A percentile compares a stretch with the other conserved stretches of the same genome.
Evolutionary conservation across 148 eudicot species (phyloP).

Genomic region (Rhododendron ferrugineum): DNA sequence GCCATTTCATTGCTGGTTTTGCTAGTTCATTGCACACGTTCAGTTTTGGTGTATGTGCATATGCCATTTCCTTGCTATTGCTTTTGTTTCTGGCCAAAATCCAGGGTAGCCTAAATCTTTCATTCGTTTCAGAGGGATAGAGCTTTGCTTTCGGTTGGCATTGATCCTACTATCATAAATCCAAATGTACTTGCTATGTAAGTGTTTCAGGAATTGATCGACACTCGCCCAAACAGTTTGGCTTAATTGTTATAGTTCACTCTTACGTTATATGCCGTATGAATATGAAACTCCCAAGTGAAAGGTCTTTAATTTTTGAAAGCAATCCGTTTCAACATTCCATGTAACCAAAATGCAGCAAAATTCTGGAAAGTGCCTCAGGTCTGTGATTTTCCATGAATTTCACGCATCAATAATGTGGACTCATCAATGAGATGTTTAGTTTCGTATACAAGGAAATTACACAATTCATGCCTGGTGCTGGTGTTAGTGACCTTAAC

Average conservation of each 20-base stretch:
- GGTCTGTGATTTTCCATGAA: slow-evolving; percentile 37
- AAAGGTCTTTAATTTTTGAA: not conserved
- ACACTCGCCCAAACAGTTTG: not conserved
- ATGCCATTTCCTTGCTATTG: too few species aligned
- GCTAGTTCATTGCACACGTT: too few species aligned
- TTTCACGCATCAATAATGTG: slow-evolving; percentile 47
- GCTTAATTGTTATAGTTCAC: not conserved
- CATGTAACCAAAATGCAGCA: not conserved
- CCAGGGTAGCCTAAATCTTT: too few species aligned
- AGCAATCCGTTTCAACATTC: not conserved
- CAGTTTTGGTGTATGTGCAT: too few species aligned
- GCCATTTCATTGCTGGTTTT: too few species aligned
- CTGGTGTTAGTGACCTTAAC: slow-evolving; percentile 42
- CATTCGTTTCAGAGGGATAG: too few species aligned
- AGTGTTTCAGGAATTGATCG: not conserved
- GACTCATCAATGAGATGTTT: slow-evolving; percentile 40
- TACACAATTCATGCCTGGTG: slow-evolving; percentile 39
- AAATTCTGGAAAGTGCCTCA: slow-evolving; percentile 6
- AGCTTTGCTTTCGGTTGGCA: too few species aligned
- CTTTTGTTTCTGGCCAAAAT: too few species aligned
- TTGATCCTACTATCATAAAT: too few species aligned
- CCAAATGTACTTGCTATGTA: not conserved
- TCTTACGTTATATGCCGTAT: not conserved
- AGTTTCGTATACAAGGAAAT: slow-evolving; percentile 16
- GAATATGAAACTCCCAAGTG: not conserved